A percentile compares a stretch with the other conserved stretches of the same genome.
Evolutionary conservation across 2,329 filamentous ascomycete genomes (phyloP).

Genomic region (Didymella pomorum): DNA sequence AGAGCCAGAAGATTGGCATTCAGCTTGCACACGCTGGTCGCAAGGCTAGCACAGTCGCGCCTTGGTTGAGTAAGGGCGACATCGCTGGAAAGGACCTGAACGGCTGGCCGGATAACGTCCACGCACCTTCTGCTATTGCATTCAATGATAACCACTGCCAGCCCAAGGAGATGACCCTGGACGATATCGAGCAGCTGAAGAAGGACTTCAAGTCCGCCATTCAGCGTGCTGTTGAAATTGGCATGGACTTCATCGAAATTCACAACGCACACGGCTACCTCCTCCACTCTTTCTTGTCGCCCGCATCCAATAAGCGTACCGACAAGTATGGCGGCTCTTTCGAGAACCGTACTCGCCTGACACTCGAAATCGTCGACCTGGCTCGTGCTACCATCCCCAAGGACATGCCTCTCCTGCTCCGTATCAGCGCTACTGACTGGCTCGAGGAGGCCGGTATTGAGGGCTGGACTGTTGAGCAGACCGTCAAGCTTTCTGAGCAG

Average conservation of each 20-base stretch:
- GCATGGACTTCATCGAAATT: constrained; percentile 81
- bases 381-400: constrained; percentile 70
- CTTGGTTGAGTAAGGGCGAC: constrained; percentile 67
- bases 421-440: constrained; percentile 80
- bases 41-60: constrained; percentile 66
- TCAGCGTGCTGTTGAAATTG: constrained; percentile 62
- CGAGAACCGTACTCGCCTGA: constrained; percentile 74
- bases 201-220: constrained; percentile 69
- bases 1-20: constrained; percentile 78
- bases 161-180: constrained; percentile 72
- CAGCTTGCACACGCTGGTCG: constrained; percentile 83
- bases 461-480: constrained; percentile 73
- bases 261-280: constrained; percentile 84
- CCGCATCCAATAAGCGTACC: constrained; percentile 72
- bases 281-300: constrained; percentile 73
- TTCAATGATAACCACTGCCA: constrained; percentile 68
- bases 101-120: constrained; percentile 64
- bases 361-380: constrained; percentile 71
- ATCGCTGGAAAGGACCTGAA: constrained; percentile 64
- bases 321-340: constrained; percentile 74
- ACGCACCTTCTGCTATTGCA: constrained; percentile 66
- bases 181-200: constrained; percentile 73
- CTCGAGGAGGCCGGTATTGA: constrained; percentile 67
- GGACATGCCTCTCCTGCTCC: constrained; percentile 74
- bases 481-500: constrained; percentile 68